phyloP scores from a whole-genome alignment of 2,329 filamentous ascomycete species.

The Tolypocladium sp. region DNA sequence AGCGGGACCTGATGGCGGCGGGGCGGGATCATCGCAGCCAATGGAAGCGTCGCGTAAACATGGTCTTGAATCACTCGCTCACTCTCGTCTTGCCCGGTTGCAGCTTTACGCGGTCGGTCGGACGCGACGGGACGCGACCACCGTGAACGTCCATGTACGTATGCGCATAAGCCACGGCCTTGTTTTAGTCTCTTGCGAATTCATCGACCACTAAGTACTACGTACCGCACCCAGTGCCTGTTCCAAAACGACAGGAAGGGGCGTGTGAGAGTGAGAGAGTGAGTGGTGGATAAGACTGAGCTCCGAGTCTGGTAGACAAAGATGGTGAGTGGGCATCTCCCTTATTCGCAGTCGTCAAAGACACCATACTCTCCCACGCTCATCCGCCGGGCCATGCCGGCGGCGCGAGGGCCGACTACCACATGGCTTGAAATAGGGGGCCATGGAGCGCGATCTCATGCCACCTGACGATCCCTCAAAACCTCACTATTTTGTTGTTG shows the following conservation, averaged over 20 bases:
- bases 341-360: neutral
- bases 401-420: neutral
- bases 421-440: neutral
- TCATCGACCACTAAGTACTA: neutral
- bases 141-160: neutral
- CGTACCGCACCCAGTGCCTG: neutral
- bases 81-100: slow-evolving; percentile 3
- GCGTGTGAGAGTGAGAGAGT: neutral
- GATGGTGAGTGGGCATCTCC: neutral
- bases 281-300: neutral
- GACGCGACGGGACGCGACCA: slow-evolving; percentile 11
- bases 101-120: slow-evolving; percentile 26
- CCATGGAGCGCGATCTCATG: neutral
- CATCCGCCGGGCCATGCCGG: neutral
- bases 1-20: neutral
- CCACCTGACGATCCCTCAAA: neutral
- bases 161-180: neutral
- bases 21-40: neutral
- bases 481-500: neutral
- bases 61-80: neutral
- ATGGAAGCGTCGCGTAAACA: neutral
- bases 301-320: neutral
- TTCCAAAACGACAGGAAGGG: neutral
- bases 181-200: neutral
- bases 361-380: neutral